Base-by-base conservation (phyloP, 495 filamentous ascomycete genomes). In the Neurospora sp. region DNA sequence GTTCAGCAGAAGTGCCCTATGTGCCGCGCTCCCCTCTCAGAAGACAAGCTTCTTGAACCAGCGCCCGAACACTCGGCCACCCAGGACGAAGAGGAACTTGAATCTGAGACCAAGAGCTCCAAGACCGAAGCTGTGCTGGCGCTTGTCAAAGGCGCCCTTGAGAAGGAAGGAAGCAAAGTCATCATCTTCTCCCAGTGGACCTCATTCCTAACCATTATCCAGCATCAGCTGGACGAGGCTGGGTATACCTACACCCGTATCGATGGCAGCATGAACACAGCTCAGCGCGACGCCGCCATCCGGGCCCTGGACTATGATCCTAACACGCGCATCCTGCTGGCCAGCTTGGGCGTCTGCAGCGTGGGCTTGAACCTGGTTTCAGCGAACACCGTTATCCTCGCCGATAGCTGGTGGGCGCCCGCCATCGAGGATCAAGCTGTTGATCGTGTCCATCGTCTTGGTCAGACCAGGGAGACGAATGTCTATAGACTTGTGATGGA, bases 121-220 rank as follows among this genome's bases (percentile, higher is more conserved):
- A 98, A 98, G 81, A 92, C 95, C 69, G 91, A 95, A 76, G 90
- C 92, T 6, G 84, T 97, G 1, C 83, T 96, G 77, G 89, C 90
- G 72, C 94, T 98, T 73, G 83, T 97, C 8, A 89, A 87, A 14
- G 92, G 92, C 1, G 89, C 90, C 54, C 86, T 90, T 11, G 88
- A 88, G 74, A 90, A 91, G 20, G 82, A 89, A 0, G 85, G 83
- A 9, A 93, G 89, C 48, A 98, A 98, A 79, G 92, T 93, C 4
- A 89, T 98, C 71, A 87, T 97, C 41, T 98, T 98, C 84, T 93
- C 90, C 12, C 94, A 97, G 78, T 98, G 94, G 94, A 97, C 94
- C 0, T 91, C 89, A 5, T 97, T 97, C 84, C 86, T 98, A 2
- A 87, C 92, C 69, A 87, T 97, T 71, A 87, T 97, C 48, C 89